These are phyloP conservation scores for Coniochaeta sp. DNA, from an alignment of 2,329 filamentous ascomycete species.

Conservation along the genomic window DNA sequence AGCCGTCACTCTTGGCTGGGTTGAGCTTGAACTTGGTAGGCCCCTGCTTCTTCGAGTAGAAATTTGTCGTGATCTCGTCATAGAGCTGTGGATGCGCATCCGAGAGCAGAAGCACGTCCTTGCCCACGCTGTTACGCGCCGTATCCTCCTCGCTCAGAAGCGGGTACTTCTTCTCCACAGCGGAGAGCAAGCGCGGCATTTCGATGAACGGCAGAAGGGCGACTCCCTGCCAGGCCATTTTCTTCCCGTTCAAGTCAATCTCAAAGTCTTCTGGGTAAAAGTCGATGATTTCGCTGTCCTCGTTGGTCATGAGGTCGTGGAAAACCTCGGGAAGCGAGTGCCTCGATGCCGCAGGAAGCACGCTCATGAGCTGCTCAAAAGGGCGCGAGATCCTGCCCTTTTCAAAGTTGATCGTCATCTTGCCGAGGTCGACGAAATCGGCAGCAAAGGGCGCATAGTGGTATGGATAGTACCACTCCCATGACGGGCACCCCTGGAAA, in stretches of 20 bases:
- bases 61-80: constrained; percentile 71
- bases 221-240: constrained; percentile 96
- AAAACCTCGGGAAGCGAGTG: constrained; percentile 86
- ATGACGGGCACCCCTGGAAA: constrained; percentile 95
- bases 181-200: constrained; percentile 73
- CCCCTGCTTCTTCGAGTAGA: constrained; percentile 86
- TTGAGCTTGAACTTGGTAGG: constrained; percentile 63
- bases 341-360: constrained; percentile 85
- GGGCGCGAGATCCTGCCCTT: constrained; percentile 81
- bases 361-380: constrained; percentile 97
- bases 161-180: constrained; percentile 77
- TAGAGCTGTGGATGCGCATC: constrained; percentile 75
- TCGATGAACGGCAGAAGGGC: constrained; percentile 94
- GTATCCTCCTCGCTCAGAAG: constrained; percentile 69
- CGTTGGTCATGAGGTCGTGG: constrained; percentile 81
- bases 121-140: constrained; percentile 70
- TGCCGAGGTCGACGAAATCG: constrained; percentile 78
- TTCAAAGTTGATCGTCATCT: constrained; percentile 73
- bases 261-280: constrained; percentile 96
- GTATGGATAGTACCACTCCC: constrained; percentile 99
- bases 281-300: constrained; percentile 87
- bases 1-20: constrained; percentile 64
- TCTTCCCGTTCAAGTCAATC: constrained; percentile 93
- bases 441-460: constrained; percentile 97
- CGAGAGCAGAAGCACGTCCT: constrained; percentile 76